Evolutionary conservation across 257 asterid species (phyloP), one percentile per base, ranked within the genome.

Genomic region (Nicotiana attenuata): DNA sequence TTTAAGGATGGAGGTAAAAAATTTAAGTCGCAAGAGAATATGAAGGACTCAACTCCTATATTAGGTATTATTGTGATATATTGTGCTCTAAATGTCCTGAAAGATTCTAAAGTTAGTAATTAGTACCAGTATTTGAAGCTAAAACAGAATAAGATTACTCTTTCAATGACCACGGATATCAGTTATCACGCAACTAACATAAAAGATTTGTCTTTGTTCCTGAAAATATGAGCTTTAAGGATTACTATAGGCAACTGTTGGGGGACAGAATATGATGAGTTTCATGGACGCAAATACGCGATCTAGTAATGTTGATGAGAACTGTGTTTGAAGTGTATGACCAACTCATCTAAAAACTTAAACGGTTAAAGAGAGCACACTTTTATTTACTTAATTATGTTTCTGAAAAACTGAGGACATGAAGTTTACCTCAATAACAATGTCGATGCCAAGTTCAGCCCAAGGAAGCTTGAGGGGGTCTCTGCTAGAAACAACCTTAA

Each of bases 391-490:
- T n/a, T n/a, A n/a, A n/a, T 68, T n/a, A n/a, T 14, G n/a, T 38
- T 4, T 38, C 11, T 29, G 13, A 60, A 45, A 59, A 20, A 55
- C 82, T 19, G 31, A 61, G 47, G 35, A 20, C 5, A 14, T 53
- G 47, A 65, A 8, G 11, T 52, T 28, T 82, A 91, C 97, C 96
- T 95, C 99, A 65, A 95, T 95, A 19, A 95, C 98, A 68, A 95
- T 95, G 86, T 95, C 98, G 41, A 93, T 93, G 68, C 97, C 99
- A 8, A 95, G 89, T 53, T 95, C 98, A 17, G 98, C 94, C 99
- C 98, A 95, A 2, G 98, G 99, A 81, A 93, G 97, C 83, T 93
- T 87, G 80, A 95, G 94, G 77, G 99, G 99, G 83, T 95, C 99
- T 84, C 97, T 82, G 85, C 19, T 90, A 15, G 98, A 92, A 81